Evolutionary conservation across 2,329 filamentous ascomycete genomes (phyloP), one percentile per base, ranked within the genome.

Genomic region (Exophiala viscosa): DNA sequence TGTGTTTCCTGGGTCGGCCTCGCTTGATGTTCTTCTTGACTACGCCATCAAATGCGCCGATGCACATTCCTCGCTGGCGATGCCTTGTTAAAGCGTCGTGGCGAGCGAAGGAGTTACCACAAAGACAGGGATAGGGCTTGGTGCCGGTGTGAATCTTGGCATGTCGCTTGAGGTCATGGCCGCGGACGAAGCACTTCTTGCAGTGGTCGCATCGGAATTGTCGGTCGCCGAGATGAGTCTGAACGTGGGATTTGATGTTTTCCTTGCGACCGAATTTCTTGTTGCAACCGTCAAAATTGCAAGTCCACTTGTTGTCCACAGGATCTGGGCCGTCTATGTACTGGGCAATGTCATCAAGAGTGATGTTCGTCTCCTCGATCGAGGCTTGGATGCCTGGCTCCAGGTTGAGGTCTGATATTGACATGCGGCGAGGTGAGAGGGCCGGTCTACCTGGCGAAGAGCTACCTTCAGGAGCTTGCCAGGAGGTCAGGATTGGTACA

Each of bases 161-260:
- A 68, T 99, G 93, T 55, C 93, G 85, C 77, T 97, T 99, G 56
- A 97, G 83, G 69, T 99, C 93, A 69, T 99, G 93, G 64, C 96
- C 91, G 34, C 93, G 86, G 38, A 97, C 93, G 68, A 99, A 99
- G 73, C 90, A 92, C 74, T 97, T 97, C 47, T 87, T 80, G 75
- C 93, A 99, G 50, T 88, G 86, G 41, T 92, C 90, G 72, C 93
- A 99, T 70, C 89, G 86, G 73, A 90, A 99, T 68, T 96, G 93
- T 43, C 93, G 83, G 69, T 99, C 93, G 64, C 95, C 93, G 59
- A 99, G 85, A 71, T 99, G 93, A 3, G 93, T 99, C 72, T 99
- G 93, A 11, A 99, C 89, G 69, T 99, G 93, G 0, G 91, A 95
- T 69, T 96, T 95, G 76, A 97, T 96, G 73, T 99, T 97, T 70